phyloP scores from a whole-genome alignment of 1,284 basidiomycete species.

The Austroboletus rostrupii region DNA sequence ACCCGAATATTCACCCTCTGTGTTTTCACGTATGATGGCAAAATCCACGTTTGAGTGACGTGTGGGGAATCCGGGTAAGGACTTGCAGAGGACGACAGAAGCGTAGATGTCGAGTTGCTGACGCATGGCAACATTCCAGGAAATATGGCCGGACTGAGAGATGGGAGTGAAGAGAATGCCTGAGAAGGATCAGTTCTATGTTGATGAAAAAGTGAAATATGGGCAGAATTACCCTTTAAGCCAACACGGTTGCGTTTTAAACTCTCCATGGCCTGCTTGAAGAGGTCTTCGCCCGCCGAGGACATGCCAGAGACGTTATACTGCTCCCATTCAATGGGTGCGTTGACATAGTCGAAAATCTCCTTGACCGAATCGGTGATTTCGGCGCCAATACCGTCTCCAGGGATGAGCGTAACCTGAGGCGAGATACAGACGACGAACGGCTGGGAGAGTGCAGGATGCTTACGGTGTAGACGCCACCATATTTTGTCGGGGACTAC shows the following conservation, averaged over 20 bases:
- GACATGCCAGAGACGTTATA: slow-evolving; percentile 98
- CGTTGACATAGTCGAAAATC: slow-evolving; percentile 96
- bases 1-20: slow-evolving; percentile 99
- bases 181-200: slow-evolving; percentile 30
- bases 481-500: slow-evolving; percentile 90
- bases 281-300: slow-evolving; percentile 88
- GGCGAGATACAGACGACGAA: slow-evolving; percentile 10
- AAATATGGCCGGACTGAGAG: slow-evolving; percentile 94
- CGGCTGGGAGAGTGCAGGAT: slow-evolving; percentile 19
- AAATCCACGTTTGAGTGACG: slow-evolving; percentile 97
- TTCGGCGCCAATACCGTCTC: slow-evolving; percentile 96
- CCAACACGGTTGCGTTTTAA: slow-evolving; percentile 97
- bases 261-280: slow-evolving; percentile 97
- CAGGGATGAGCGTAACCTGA: slow-evolving; percentile 90
- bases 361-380: slow-evolving; percentile 99
- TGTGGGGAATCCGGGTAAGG: slow-evolving; percentile 94
- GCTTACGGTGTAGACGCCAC: slow-evolving; percentile 84
- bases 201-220: neutral
- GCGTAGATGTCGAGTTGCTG: slow-evolving; percentile 99
- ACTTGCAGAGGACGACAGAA: slow-evolving; percentile 97
- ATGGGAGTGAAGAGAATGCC: slow-evolving; percentile 99
- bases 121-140: slow-evolving; percentile 99
- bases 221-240: slow-evolving; percentile 74
- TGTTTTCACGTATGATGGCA: slow-evolving; percentile 99
- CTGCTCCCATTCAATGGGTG: slow-evolving; percentile 99